Evolutionary conservation across 108 stramenopile species (phyloP).

Genomic region (Cyclotella choctawhatcheeana): DNA sequence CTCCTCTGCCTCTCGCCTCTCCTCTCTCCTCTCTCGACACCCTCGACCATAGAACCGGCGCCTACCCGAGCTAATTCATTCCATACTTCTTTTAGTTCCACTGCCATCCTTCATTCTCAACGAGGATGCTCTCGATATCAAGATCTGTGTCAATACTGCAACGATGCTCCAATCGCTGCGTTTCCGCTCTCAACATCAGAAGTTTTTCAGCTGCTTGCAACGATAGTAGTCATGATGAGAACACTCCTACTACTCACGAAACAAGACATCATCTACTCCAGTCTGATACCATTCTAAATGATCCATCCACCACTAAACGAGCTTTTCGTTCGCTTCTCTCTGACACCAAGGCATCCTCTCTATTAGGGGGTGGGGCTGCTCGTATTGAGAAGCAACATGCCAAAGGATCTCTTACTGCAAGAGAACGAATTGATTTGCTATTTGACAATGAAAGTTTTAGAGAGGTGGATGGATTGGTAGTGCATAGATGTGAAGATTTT

Average conservation of each 20-base stretch:
- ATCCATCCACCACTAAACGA: conserved; percentile 79
- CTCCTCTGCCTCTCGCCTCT: neutral
- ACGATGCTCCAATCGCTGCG: neutral
- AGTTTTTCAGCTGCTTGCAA: neutral
- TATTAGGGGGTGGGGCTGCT: conserved; percentile 88
- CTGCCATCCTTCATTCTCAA: no score
- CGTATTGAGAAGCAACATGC: conserved; percentile 90
- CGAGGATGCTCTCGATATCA: neutral
- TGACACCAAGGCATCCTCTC: conserved; percentile 58
- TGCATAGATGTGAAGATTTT: conserved; percentile 98
- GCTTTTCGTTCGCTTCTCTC: conserved; percentile 78
- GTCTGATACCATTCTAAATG: conserved; percentile 18
- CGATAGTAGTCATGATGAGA: neutral
- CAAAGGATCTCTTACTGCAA: conserved; percentile 96
- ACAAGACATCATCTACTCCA: conserved; percentile 37
- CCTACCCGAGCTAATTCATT: no score
- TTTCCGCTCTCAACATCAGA: neutral
- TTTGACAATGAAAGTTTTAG: conserved; percentile 92
- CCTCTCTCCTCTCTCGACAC: neutral
- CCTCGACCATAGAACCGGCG: neutral
- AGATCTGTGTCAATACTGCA: neutral
- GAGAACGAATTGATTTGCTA: conserved; percentile 92
- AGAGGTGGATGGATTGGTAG: conserved; percentile 95
- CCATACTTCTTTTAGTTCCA: no score
- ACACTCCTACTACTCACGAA: conserved; percentile 3